These are phyloP conservation scores for Globisporangium lucens DNA, from an alignment of 352 stramenopile genomes.

Conservation along the genomic window DNA sequence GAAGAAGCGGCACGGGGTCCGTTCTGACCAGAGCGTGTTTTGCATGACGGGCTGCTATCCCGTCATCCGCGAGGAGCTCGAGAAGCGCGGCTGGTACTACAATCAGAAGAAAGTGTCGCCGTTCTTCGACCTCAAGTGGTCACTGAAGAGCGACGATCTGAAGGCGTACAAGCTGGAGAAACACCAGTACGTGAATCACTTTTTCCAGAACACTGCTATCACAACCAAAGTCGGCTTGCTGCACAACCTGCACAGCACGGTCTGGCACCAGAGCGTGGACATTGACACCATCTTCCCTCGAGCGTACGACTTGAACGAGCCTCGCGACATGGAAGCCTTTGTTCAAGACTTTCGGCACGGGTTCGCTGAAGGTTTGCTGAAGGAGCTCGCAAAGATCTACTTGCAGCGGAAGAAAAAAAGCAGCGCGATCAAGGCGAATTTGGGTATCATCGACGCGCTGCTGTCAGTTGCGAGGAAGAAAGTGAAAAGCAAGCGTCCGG, in stretches of 20 bases:
- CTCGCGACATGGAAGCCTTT: slow-evolving; percentile 82
- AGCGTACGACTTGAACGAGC: slow-evolving; percentile 88
- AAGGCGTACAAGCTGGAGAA: slow-evolving; percentile 76
- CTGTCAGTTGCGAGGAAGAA: slow-evolving; percentile 53
- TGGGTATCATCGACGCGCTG: slow-evolving; percentile 56
- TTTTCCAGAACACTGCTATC: slow-evolving; percentile 88
- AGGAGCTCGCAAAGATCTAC: slow-evolving; percentile 41
- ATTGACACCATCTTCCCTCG: slow-evolving; percentile 85
- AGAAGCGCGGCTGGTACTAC: slow-evolving; percentile 87
- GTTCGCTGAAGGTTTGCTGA: slow-evolving; percentile 79
- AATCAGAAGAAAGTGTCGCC: slow-evolving; percentile 80
- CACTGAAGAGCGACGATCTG: slow-evolving; percentile 86
- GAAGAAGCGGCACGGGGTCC: slow-evolving; percentile 86
- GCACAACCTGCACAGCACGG: slow-evolving; percentile 67
- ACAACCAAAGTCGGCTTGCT: slow-evolving; percentile 91
- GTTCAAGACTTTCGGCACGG: slow-evolving; percentile 90
- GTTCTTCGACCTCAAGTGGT: slow-evolving; percentile 93
- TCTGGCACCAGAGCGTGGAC: slow-evolving; percentile 84
- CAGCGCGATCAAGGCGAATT: slow-evolving; percentile 35
- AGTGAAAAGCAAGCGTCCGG: slow-evolving; percentile 40
- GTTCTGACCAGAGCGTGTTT: slow-evolving; percentile 83
- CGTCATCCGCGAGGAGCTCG: slow-evolving; percentile 86
- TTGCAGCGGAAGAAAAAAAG: slow-evolving; percentile 21
- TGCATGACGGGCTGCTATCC: slow-evolving; percentile 91
- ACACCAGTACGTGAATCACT: slow-evolving; percentile 90